Base-by-base conservation (phyloP, 106 monocot genomes). In the Vanilla planifolia region DNA sequence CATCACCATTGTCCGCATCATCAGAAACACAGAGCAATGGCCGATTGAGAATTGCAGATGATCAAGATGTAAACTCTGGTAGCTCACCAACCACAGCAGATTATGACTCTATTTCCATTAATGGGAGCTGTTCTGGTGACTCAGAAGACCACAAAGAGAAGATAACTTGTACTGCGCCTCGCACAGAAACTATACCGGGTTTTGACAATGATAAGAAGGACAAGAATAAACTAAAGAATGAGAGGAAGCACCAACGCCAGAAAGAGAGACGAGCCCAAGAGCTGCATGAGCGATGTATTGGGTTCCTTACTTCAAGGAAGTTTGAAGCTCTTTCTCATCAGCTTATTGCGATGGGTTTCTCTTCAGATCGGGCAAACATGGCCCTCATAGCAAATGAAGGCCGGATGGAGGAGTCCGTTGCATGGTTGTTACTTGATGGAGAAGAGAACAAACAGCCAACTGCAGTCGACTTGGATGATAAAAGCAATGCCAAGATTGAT, bases 171-270 rank as follows among this genome's bases (percentile, higher is more conserved):
- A 48, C 33, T 51, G 30, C 65, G 5, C 16, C 56, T 24, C 71
- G 55, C 7, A 25, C 36, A 16, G 86, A 79, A 10, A 48, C 79
- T 14, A 64, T 93, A 33, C 81, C 84, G 6, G 84, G 86, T 13
- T 77, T 69, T 64, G 83, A 93, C 39, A 60, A 15, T 40, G 93
- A 93, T 29, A 93, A 93, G 76, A 66, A 88, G 6, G 93, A 93
- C 8, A 93, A 89, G 70, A 85, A 77, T 30, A 62, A 88, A 9
- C 93, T 82, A 46, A 85, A 85, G 71, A 93, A 93, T 61, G 93
- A 93, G 71, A 88, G 52, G 67, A 93, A 93, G 62, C 93, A 93
- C 53, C 93, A 89, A 64, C 72, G 88, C 8, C 93, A 93, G 55
- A 81, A 62, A 60, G 88, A 88, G 73, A 70, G 62, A 55, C 80